These are phyloP conservation scores for Psidium guajava DNA, from an alignment of 345 rosid genomes.

Conservation along the genomic window DNA sequence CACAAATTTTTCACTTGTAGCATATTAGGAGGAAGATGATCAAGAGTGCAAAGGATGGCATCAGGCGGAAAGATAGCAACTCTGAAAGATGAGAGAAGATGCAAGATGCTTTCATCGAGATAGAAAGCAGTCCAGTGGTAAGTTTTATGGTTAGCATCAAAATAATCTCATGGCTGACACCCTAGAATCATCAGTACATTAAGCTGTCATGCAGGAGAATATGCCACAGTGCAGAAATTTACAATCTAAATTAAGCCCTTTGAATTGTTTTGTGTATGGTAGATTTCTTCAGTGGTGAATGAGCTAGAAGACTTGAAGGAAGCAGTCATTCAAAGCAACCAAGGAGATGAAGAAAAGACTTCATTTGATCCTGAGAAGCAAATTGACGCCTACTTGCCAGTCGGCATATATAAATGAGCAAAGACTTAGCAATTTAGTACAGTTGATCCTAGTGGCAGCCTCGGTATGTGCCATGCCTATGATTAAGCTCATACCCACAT, in stretches of 20 bases:
- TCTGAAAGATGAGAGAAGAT: constrained; percentile 53
- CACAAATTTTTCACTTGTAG: constrained; percentile 16
- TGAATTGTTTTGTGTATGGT: background rate
- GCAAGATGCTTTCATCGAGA: constrained; percentile 60
- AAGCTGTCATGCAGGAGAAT: background rate
- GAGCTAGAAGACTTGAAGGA: constrained; percentile 71
- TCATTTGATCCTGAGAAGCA: constrained; percentile 73
- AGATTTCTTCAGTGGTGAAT: constrained; percentile 22
- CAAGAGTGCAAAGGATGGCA: constrained; percentile 65
- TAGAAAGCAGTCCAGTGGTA: constrained; percentile 45
- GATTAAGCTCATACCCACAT: constrained; percentile 69
- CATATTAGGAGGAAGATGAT: constrained; percentile 60
- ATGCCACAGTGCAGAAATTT: background rate
- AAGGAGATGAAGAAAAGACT: constrained; percentile 11
- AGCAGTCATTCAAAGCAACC: constrained; percentile 42
- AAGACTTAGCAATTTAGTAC: constrained; percentile 67
- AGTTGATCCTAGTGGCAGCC: constrained; percentile 56
- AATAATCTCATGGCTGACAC: background rate
- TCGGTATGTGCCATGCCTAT: constrained; percentile 59
- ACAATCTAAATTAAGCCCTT: background rate
- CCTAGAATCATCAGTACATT: background rate
- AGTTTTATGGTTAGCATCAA: constrained; percentile 2
- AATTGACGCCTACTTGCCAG: constrained; percentile 71
- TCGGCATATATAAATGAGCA: constrained; percentile 77
- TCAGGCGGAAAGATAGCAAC: constrained; percentile 37